These are phyloP conservation scores for Boletus rex-veris DNA, from an alignment of 768 basidiomycete genomes.

Conservation along the genomic window DNA sequence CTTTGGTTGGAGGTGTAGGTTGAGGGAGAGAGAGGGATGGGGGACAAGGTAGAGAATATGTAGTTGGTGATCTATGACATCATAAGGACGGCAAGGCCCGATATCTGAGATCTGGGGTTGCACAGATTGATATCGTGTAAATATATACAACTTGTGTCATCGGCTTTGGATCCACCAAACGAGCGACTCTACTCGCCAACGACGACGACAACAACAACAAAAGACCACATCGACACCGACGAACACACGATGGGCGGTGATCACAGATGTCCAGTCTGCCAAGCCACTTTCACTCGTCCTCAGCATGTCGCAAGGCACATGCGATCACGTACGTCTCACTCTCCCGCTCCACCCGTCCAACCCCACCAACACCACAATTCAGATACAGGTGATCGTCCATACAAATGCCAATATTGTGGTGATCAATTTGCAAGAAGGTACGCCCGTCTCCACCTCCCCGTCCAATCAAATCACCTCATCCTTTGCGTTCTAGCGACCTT, in stretches of 20 bases:
- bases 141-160: slow-evolving; percentile 40
- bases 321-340: slow-evolving; percentile 72
- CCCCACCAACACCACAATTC: slow-evolving; percentile 2
- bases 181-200: slow-evolving; percentile 19
- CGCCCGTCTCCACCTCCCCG: slow-evolving; percentile 9
- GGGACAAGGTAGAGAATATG: not conserved
- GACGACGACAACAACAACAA: not conserved
- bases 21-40: not conserved
- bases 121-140: slow-evolving; percentile 28
- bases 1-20: not conserved
- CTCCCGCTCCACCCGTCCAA: slow-evolving; percentile 20
- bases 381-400: slow-evolving; percentile 89
- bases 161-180: slow-evolving; percentile 25
- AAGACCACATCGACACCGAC: slow-evolving; percentile 1
- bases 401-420: slow-evolving; percentile 84
- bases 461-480: slow-evolving; percentile 7
- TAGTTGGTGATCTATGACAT: slow-evolving; percentile 23
- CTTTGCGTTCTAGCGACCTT: slow-evolving; percentile 55
- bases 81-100: slow-evolving; percentile 27
- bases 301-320: slow-evolving; percentile 90
- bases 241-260: slow-evolving; percentile 61
- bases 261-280: slow-evolving; percentile 85
- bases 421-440: slow-evolving; percentile 88
- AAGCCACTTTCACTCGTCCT: slow-evolving; percentile 83
- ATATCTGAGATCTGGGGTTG: slow-evolving; percentile 36